Base-by-base conservation (phyloP, 2,329 filamentous ascomycete species). In the Pseudopyricularia javanii region DNA sequence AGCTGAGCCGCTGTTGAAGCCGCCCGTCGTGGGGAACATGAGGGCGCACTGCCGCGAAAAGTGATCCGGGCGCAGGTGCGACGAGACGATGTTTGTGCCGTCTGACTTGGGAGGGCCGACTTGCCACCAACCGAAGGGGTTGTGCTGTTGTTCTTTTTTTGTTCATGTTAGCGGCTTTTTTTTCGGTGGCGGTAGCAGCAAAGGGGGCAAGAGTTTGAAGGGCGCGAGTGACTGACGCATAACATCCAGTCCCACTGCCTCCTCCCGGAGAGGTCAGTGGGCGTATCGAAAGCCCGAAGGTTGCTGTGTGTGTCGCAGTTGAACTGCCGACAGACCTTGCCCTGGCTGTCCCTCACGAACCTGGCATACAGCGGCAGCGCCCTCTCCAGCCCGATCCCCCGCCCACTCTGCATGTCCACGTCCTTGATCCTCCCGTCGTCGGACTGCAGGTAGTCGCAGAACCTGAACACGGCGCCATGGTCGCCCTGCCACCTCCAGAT, bases 221-320 rank as follows among this genome's bases (percentile, higher is more conserved):
- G 7, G 24, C 4, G 45, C 8, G 54, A 30, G 54, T 66, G 53
- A 69, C 66, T 62, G 79, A 78, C 40, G 66, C 77, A 80, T 7
- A 73, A 66, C 63, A 80, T 69, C 75, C 75, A 80, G 7, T 68
- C 62, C 77, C 76, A 80, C 57, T 79, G 75, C 3, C 75, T 66
- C 60, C 75, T 69, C 28, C 65, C 58, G 3, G 54, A 56, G n/a
- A 67, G 53, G 52, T 70, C 67, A 53, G 64, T 62, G 58, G 64
- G 61, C 58, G 74, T 68, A 35, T 66, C 66, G 45, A 53, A 53
- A 3, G 14, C n/a, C 8, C 37, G 26, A 3, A 59, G 63, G 60
- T 79, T 73, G 28, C 35, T 53, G 64, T 74, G 57, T 51, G 70
- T 57, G 63, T 70, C 56, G 67, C 67, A 71, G 50, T 64, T 64